Evolutionary conservation across 2,329 filamentous ascomycete species (phyloP), one percentile per base, ranked within the genome.

Genomic region (Phoma sp.): DNA sequence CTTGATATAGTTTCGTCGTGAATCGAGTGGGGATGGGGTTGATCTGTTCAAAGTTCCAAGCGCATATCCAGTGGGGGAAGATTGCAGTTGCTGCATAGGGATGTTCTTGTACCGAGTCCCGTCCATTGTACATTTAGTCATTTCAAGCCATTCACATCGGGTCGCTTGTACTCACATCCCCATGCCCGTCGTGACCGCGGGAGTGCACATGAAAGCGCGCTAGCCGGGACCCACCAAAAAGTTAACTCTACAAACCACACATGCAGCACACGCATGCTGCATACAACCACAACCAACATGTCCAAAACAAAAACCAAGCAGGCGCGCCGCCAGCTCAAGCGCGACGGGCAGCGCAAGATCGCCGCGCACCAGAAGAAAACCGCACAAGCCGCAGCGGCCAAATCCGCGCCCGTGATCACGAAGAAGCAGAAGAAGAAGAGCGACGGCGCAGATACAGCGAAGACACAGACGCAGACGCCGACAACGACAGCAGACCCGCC

Each of bases 1-100:
- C 81, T 83, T 99, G 77, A 86, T 99, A 83, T 99, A 91, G 84
- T 37, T 21, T 19, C 27, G 44, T 35, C 8, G 25, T 31, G 41
- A 50, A 43, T 37, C 44, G 43, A 31, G 46, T 32, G 29, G 19
- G 49, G 21, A 40, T 46, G 37, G 46, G 46, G 46, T 63, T 63
- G 62, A 53, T 57, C 55, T 62, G 61, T 54, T 57, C 55, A 51
- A 52, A 58, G 33, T 59, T 55, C 57, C 60, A 62, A 65, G 63
- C 67, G 64, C 59, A 57, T 55, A 64, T 53, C 57, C 46, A 48
- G 44, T 55, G 49, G 48, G 47, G 55, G 57, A 55, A 63, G 53
- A 56, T 55, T 62, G 65, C 48, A 57, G 56, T 57, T 62, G 60
- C 58, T 59, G 62, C 59, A 55, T 51, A 45, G 58, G 49, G 55